Evolutionary conservation across 2,329 filamentous ascomycete genomes (phyloP).

Genomic region (Aspergillus sp.): DNA sequence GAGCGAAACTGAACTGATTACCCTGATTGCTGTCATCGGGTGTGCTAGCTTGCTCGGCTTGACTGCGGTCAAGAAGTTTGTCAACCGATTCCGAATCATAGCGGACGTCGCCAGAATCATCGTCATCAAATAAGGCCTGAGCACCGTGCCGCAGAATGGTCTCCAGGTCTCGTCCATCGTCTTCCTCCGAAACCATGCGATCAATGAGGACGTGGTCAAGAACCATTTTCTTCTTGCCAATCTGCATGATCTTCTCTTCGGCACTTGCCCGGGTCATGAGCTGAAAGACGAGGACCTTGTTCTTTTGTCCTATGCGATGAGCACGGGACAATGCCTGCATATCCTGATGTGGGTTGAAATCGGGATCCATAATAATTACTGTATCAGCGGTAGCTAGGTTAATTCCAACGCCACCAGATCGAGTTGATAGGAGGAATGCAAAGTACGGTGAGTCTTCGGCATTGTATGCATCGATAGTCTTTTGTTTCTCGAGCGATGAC

Average conservation of each 20-base stretch:
- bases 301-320: slow-evolving; percentile 93
- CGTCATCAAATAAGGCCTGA: slow-evolving; percentile 78
- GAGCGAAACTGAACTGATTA: slow-evolving; percentile 83
- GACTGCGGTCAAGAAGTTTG: slow-evolving; percentile 82
- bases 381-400: slow-evolving; percentile 96
- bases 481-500: slow-evolving; percentile 82
- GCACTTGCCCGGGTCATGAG: slow-evolving; percentile 85
- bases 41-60: slow-evolving; percentile 70
- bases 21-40: slow-evolving; percentile 68
- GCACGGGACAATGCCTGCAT: slow-evolving; percentile 92
- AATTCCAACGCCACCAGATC: slow-evolving; percentile 94
- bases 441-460: slow-evolving; percentile 79
- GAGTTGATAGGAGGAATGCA: slow-evolving; percentile 88
- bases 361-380: slow-evolving; percentile 94
- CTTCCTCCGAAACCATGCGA: slow-evolving; percentile 80
- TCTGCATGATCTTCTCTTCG: slow-evolving; percentile 95
- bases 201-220: slow-evolving; percentile 95
- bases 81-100: slow-evolving; percentile 86
- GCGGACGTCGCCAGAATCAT: slow-evolving; percentile 67
- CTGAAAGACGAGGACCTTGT: slow-evolving; percentile 94
- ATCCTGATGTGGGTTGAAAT: slow-evolving; percentile 98
- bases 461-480: slow-evolving; percentile 91
- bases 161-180: slow-evolving; percentile 76
- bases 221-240: slow-evolving; percentile 93
- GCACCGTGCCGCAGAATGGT: slow-evolving; percentile 87